These are phyloP conservation scores for Aphanomyces invadans DNA, from an alignment of 352 stramenopile genomes.

Conservation along the genomic window DNA sequence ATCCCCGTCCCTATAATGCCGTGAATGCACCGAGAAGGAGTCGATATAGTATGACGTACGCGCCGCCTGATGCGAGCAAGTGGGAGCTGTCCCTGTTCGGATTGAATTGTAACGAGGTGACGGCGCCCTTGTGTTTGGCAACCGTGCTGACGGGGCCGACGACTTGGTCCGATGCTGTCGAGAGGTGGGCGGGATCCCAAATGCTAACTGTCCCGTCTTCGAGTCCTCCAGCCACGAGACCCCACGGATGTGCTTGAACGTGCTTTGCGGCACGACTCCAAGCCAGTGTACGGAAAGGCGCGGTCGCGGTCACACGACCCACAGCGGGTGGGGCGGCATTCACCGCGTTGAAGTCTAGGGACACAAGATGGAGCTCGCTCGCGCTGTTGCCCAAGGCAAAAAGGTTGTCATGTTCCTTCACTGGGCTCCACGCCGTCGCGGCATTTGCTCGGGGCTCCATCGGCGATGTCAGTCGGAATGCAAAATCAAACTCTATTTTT, in stretches of 20 bases:
- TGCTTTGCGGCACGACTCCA: constrained; percentile 86
- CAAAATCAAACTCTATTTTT: neutral
- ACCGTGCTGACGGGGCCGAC: constrained; percentile 58
- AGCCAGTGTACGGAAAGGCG: constrained; percentile 89
- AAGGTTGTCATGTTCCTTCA: constrained; percentile 55
- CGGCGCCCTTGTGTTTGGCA: constrained; percentile 77
- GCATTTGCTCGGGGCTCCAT: constrained; percentile 26
- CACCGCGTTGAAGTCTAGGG: constrained; percentile 91
- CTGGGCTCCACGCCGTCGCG: constrained; percentile 80
- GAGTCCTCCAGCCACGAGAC: constrained; percentile 95
- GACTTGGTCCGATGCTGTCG: constrained; percentile 21
- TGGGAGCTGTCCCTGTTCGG: constrained; percentile 87
- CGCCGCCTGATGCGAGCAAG: constrained; percentile 89
- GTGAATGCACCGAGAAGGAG: neutral
- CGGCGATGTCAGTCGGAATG: neutral
- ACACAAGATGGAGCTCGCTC: constrained; percentile 80
- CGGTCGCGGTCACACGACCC: constrained; percentile 78
- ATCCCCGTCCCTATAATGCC: constrained; percentile 72
- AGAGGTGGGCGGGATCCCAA: constrained; percentile 63
- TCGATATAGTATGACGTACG: constrained; percentile 20
- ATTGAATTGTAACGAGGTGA: constrained; percentile 95
- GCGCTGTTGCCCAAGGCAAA: constrained; percentile 86
- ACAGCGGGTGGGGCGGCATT: constrained; percentile 63
- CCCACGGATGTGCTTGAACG: constrained; percentile 64
- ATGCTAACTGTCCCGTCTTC: constrained; percentile 94